Evolutionary conservation across 495 filamentous ascomycete genomes (phyloP).

Genomic region (Penicillium argentinense): DNA sequence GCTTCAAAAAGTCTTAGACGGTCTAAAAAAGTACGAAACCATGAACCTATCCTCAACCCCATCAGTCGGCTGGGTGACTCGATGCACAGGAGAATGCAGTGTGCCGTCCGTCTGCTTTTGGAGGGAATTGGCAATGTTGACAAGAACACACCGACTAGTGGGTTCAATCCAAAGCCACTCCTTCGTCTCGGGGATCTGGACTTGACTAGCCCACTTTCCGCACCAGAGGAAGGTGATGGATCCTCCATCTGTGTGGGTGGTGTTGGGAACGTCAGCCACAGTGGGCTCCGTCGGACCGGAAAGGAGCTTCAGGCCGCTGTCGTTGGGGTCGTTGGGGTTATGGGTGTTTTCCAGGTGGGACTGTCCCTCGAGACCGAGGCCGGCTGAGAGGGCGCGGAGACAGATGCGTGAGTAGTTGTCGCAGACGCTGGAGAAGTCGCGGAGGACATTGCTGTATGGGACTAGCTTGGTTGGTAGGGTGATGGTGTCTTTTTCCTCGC

Average conservation of each 20-base stretch:
- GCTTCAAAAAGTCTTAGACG: too few species aligned
- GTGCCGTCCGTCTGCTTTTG: conserved; percentile 21
- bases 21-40: conserved; percentile 31
- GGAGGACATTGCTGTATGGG: neutral
- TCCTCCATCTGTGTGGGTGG: conserved; percentile 18
- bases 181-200: conserved; percentile 16
- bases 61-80: conserved; percentile 27
- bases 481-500: conserved; percentile 9
- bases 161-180: conserved; percentile 19
- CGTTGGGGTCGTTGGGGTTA: conserved; percentile 5
- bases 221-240: conserved; percentile 23
- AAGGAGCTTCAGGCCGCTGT: conserved; percentile 13
- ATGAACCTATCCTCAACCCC: conserved; percentile 27
- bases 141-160: conserved; percentile 17
- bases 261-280: conserved; percentile 12
- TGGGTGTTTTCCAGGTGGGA: conserved; percentile 8
- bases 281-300: conserved; percentile 9
- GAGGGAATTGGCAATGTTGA: conserved; percentile 32
- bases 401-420: conserved; percentile 4
- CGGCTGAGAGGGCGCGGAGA: conserved; percentile 10
- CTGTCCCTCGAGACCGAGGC: conserved; percentile 3
- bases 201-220: conserved; percentile 19
- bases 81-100: conserved; percentile 25
- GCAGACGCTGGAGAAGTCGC: conserved; percentile 10
- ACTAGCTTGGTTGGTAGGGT: conserved; percentile 11